These are phyloP conservation scores for Cantharellus anzutake DNA, from an alignment of 768 basidiomycete species.

Conservation along the genomic window DNA sequence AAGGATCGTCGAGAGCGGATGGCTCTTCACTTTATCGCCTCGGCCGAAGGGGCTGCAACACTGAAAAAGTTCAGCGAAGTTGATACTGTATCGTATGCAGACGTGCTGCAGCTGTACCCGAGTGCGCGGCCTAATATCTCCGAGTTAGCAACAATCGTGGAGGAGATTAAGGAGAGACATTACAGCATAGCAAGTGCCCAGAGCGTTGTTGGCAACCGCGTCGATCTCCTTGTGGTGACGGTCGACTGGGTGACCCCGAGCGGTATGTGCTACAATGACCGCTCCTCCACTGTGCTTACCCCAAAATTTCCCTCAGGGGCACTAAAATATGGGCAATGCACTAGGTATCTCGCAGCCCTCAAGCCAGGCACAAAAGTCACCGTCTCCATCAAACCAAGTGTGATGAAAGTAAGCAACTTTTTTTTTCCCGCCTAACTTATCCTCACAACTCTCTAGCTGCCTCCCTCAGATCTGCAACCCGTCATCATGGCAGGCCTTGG, in stretches of 20 bases:
- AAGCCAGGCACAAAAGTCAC: slow-evolving; percentile 82
- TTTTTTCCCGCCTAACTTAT: slow-evolving; percentile 5
- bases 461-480: slow-evolving; percentile 66
- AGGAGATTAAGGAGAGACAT: slow-evolving; percentile 92
- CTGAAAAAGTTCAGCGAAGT: slow-evolving; percentile 94
- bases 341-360: slow-evolving; percentile 76
- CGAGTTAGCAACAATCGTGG: slow-evolving; percentile 70
- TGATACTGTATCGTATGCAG: slow-evolving; percentile 86
- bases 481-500: slow-evolving; percentile 98
- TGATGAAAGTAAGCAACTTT: slow-evolving; percentile 66
- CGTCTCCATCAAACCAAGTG: slow-evolving; percentile 94
- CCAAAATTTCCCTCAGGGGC: slow-evolving; percentile 29
- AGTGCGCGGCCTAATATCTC: slow-evolving; percentile 72
- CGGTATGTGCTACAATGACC: slow-evolving; percentile 33
- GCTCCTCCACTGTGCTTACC: slow-evolving; percentile 9
- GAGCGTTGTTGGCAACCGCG: slow-evolving; percentile 83
- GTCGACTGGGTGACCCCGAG: slow-evolving; percentile 82
- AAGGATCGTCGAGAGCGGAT: slow-evolving; percentile 48
- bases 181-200: slow-evolving; percentile 97
- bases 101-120: slow-evolving; percentile 56
- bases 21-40: slow-evolving; percentile 78
- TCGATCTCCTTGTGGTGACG: slow-evolving; percentile 88
- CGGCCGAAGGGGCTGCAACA: slow-evolving; percentile 73
- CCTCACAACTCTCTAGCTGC: slow-evolving; percentile 32
- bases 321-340: slow-evolving; percentile 82